Conservation (phyloP, 805 yeast genomes). For the Candida arabinofermentans region DNA sequence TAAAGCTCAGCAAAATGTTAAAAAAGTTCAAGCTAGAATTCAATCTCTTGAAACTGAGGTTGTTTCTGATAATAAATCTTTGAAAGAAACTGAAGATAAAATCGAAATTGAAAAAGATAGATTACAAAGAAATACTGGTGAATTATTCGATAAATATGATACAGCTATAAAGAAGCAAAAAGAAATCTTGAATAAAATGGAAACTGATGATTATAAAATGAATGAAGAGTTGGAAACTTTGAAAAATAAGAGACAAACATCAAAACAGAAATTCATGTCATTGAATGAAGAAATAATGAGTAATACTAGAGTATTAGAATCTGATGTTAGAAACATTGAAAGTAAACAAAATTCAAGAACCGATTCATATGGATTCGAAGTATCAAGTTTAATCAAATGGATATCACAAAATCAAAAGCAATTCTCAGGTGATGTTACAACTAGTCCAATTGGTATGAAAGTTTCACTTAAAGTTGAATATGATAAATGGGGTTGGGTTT, state of each 20-base stretch:
- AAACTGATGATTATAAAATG: constrained; percentile 2
- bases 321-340: constrained; percentile 7
- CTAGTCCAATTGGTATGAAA: constrained; percentile 77
- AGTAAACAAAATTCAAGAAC: constrained; percentile 28
- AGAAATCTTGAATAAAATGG: constrained; percentile 13
- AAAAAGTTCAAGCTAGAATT: constrained; percentile 21
- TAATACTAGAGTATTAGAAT: constrained; percentile 4
- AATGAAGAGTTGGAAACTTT: not conserved
- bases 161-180: constrained; percentile 15
- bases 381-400: constrained; percentile 38
- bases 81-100: constrained; percentile 23
- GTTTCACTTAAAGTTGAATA: constrained; percentile 53
- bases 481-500: constrained; percentile 52
- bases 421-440: constrained; percentile 51
- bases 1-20: constrained; percentile 9
- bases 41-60: constrained; percentile 17
- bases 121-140: constrained; percentile 41
- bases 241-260: constrained; percentile 7
- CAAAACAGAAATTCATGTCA: not conserved
- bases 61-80: constrained; percentile 12
- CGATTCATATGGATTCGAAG: constrained; percentile 48
- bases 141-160: constrained; percentile 34
- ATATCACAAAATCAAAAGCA: constrained; percentile 32
- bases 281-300: constrained; percentile 2
- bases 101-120: constrained; percentile 33